Evolutionary conservation across 2,329 filamentous ascomycete species (phyloP), one percentile per base, ranked within the genome.

Genomic region (Xylaria sp.): DNA sequence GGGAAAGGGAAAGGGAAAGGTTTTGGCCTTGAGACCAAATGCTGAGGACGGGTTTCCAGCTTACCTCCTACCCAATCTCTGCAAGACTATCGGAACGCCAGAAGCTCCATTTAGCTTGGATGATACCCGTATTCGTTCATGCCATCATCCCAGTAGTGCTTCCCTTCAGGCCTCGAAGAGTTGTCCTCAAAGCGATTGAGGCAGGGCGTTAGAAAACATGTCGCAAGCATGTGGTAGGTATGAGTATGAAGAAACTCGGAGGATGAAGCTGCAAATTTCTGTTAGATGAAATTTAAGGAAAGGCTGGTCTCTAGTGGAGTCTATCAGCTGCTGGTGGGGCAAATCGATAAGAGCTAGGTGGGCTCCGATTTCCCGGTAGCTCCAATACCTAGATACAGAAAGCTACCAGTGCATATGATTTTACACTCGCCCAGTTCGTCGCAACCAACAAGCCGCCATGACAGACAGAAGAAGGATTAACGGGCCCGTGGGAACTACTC

Each of bases 381-480:
- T 52, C 34, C 44, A 46, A 58, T 39, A 73, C 66, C n/a, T n/a
- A 25, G 52, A 65, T n/a, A 44, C 37, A 55, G 37, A 48, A 66
- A 13, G 28, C 37, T 10, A 44, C 34, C 18, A 13, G 8, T 55
- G 13, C 25, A 44, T 54, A n/a, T 39, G n/a, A 62, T 39, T 44
- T 20, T 28, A 32, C 7, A 44, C 44, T 51, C 69, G 44, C 34
- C 60, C 44, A 61, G 67, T 54, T 39, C 8, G 8, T 55, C 60
- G 18, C 46, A 52, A 44, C 23, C 64, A 50, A 56, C 25, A 20
- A 32, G 18, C 15, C 44, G 51, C 50, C 20, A 94, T 94, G 92
- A 85, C 91, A 66, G 96, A 99, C 80, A 89, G 94, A 80, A 91
- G 95, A 82, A 90, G 96, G 76, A 90, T 97, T 74, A 98, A 98